Conservation (phyloP, 2,329 filamentous ascomycete genomes). For the Fusarium fujikuroi region DNA sequence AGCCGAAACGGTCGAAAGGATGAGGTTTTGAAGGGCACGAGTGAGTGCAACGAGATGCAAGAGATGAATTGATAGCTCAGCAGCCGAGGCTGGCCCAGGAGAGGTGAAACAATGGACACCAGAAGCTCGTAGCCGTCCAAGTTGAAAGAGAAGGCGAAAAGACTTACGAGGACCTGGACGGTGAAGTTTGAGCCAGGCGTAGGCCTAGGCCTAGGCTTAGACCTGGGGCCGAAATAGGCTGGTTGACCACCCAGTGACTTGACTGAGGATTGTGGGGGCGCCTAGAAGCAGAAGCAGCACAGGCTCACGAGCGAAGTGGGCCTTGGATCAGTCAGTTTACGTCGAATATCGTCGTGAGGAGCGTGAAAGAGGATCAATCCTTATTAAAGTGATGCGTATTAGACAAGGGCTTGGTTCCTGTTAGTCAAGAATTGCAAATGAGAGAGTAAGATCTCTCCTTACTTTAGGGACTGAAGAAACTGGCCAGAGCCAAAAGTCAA, state of each 20-base stretch:
- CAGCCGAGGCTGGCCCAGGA: constrained; percentile 22
- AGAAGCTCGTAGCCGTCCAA: constrained; percentile 20
- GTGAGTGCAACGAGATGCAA: constrained; percentile 3
- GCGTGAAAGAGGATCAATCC: background rate
- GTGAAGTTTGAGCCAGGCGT: constrained; percentile 44
- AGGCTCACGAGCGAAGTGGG: constrained; percentile 26
- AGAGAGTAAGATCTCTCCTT: background rate
- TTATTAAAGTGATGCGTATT: background rate
- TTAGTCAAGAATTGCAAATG: background rate
- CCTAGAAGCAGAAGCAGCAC: constrained; percentile 14
- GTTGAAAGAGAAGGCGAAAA: constrained; percentile 31
- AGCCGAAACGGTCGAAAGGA: constrained; percentile 32
- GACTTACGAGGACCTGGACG: constrained; percentile 40
- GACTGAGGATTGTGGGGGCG: constrained; percentile 12
- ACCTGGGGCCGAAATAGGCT: constrained; percentile 42
- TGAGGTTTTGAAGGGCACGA: background rate
- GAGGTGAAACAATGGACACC: constrained; percentile 25
- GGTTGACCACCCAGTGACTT: constrained; percentile 29
- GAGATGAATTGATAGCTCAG: constrained; percentile 33
- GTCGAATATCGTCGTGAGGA: background rate
- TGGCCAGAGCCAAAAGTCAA: background rate
- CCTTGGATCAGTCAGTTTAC: constrained; percentile 30
- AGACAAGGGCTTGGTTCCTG: background rate
- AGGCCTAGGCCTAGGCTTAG: constrained; percentile 22
- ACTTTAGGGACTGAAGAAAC: constrained; percentile 2